Evolutionary conservation across 2,329 filamentous ascomycete species (phyloP).

Genomic region (Pseudogymnoascus sp.): DNA sequence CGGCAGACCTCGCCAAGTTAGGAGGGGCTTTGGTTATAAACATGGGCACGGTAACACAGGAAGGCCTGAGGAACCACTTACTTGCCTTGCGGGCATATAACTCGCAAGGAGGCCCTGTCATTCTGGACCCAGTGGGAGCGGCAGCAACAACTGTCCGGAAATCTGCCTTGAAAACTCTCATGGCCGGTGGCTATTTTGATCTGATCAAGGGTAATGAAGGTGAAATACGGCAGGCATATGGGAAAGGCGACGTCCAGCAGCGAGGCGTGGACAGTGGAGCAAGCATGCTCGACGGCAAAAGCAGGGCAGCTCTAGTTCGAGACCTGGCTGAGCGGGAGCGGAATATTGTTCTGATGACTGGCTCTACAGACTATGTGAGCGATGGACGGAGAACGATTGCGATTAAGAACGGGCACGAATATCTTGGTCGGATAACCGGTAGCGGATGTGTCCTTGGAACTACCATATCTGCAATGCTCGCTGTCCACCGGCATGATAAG

Average conservation of each 20-base stretch:
- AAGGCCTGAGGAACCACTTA: conserved; percentile 61
- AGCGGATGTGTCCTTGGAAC: conserved; percentile 83
- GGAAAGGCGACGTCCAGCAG: conserved; percentile 51
- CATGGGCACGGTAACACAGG: conserved; percentile 83
- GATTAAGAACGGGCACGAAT: conserved; percentile 67
- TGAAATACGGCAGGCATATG: conserved; percentile 69
- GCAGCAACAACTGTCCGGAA: conserved; percentile 71
- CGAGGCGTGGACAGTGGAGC: conserved; percentile 74
- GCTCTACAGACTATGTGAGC: conserved; percentile 65
- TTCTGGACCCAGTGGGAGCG: conserved; percentile 86
- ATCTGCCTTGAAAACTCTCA: conserved; percentile 59
- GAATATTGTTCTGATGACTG: conserved; percentile 75
- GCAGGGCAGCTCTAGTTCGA: conserved; percentile 54
- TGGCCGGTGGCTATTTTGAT: conserved; percentile 68
- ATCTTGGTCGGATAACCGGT: conserved; percentile 63
- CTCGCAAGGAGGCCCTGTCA: conserved; percentile 58
- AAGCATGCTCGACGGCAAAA: conserved; percentile 41
- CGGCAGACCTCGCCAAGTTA: conserved; percentile 65
- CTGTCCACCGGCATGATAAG: conserved; percentile 51
- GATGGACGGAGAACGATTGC: conserved; percentile 61
- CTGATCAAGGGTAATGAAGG: conserved; percentile 92
- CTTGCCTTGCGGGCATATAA: conserved; percentile 79
- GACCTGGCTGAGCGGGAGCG: conserved; percentile 58
- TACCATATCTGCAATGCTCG: conserved; percentile 65
- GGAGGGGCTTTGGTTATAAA: conserved; percentile 80